These are phyloP conservation scores for Oxytropis ochrocephala DNA, from an alignment of 306 rosid genomes.

Conservation along the genomic window DNA sequence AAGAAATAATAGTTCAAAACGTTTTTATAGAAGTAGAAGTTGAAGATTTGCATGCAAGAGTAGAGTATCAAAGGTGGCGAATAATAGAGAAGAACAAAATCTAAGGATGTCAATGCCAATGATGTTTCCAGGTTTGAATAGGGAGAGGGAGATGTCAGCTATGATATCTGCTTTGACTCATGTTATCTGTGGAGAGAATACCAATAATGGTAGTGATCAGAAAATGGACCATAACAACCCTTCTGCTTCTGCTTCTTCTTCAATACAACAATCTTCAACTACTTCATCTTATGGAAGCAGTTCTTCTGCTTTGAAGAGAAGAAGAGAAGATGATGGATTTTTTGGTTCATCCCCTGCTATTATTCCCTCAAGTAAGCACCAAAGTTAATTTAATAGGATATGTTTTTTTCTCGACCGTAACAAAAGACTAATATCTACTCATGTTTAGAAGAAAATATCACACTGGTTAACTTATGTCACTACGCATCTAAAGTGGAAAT, in stretches of 20 bases:
- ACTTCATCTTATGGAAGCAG: conserved; percentile 16
- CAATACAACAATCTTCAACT: conserved; percentile 3
- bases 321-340: conserved; percentile 23
- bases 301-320: conserved; percentile 30
- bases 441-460: too few species aligned
- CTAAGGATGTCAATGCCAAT: conserved; percentile 5
- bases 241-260: too few species aligned
- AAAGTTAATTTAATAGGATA: not conserved
- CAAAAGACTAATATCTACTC: too few species aligned
- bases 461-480: not conserved
- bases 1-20: not conserved
- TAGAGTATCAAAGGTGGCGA: conserved; percentile 16
- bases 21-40: not conserved
- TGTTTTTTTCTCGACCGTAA: too few species aligned
- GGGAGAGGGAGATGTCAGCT: conserved; percentile 43
- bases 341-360: conserved; percentile 15
- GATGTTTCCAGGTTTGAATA: conserved; percentile 21
- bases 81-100: not conserved
- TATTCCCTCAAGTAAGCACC: conserved; percentile 26
- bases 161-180: conserved; percentile 44
- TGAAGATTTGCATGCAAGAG: conserved; percentile 8
- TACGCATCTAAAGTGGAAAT: too few species aligned
- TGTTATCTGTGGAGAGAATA: conserved; percentile 29
- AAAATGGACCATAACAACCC: not conserved
- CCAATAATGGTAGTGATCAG: not conserved